phyloP scores from a whole-genome alignment of 306 rosid species.

The Sophora flavescens region DNA sequence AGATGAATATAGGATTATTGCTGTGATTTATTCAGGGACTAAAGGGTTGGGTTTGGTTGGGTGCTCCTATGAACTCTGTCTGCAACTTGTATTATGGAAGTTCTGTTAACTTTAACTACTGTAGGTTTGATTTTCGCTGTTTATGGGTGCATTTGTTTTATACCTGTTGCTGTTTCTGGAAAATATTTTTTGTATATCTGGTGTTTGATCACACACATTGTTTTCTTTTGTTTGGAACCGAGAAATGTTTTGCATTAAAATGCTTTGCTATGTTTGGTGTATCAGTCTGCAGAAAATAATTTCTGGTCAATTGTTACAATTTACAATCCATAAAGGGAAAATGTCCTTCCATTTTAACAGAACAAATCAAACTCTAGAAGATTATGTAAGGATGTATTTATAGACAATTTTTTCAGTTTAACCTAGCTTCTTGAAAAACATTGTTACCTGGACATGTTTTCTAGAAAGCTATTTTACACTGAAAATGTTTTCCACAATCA shows the following conservation, averaged over 20 bases:
- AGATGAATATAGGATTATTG: constrained; percentile 12
- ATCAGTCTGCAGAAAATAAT: not conserved
- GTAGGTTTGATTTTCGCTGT: constrained; percentile 24
- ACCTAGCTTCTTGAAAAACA: constrained; percentile 22
- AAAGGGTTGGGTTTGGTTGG: constrained; percentile 6
- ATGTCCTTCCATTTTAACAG: not conserved
- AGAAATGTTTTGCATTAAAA: not conserved
- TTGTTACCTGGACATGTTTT: constrained; percentile 27
- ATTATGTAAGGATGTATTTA: constrained; percentile 18
- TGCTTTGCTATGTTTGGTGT: not conserved
- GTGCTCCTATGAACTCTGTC: constrained; percentile 28
- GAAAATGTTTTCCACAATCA: constrained; percentile 23
- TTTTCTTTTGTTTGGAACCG: not conserved
- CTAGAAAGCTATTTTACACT: not conserved
- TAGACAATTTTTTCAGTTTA: constrained; percentile 7
- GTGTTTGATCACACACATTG: not conserved
- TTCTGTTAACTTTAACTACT: not conserved
- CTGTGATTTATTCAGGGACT: constrained; percentile 23
- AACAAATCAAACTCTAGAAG: constrained; percentile 15
- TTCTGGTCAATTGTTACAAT: constrained; percentile 9
- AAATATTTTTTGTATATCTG: not conserved
- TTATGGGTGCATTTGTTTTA: constrained; percentile 27
- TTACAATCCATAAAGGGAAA: not conserved
- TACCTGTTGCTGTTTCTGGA: not conserved
- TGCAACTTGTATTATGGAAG: constrained; percentile 33